Base-by-base conservation (phyloP, 78 protist genomes). In the Tieghemostelium lacteum region DNA sequence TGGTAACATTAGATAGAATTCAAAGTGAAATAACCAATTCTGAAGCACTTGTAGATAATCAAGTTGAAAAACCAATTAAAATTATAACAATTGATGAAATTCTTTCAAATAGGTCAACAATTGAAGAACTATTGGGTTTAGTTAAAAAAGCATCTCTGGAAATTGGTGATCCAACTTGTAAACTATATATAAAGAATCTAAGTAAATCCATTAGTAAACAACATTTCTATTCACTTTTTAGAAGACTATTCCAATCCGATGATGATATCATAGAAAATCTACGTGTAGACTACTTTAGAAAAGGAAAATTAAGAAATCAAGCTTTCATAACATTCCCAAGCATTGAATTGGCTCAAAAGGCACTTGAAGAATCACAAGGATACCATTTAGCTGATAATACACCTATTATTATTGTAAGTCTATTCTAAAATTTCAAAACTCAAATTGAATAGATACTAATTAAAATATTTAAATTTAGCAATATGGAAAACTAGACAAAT, bases 321-420 rank as follows among this genome's bases (percentile, higher is more conserved):
- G 85, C 85, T n/a, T 75, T 75, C 14, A 28, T 75, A 17, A 60
- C 70, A 34, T 75, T 75, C 54, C 70, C 85, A 37, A 37, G 55
- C 12, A 19, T 19, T 3, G 39, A 55, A 39, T 14, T 75, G 19
- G 85, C 85, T 22, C 20, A 19, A 3, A 31, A 10, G 2, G 85
- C 85, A 14, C 19, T 75, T 14, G 22, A 57, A 26, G 37, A 75
- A 61, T 20, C 64, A 1, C 85, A 75, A 75, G 85, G 85, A n/a
- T 75, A 40, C 33, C 34, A 61, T 33, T 42, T 75, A 37, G 14
- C 36, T 12, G 49, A 61, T 29, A 75, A 61, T 60, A 69, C 85
- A 75, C n/a, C n/a, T n/a, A n/a, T n/a, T n/a, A n/a, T n/a, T n/a
- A n/a, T n/a, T n/a, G n/a, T n/a, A n/a, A n/a, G n/a, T n/a, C n/a